Conservation (phyloP, 495 filamentous ascomycete species). For the Aspergillus incahuasiensis region DNA sequence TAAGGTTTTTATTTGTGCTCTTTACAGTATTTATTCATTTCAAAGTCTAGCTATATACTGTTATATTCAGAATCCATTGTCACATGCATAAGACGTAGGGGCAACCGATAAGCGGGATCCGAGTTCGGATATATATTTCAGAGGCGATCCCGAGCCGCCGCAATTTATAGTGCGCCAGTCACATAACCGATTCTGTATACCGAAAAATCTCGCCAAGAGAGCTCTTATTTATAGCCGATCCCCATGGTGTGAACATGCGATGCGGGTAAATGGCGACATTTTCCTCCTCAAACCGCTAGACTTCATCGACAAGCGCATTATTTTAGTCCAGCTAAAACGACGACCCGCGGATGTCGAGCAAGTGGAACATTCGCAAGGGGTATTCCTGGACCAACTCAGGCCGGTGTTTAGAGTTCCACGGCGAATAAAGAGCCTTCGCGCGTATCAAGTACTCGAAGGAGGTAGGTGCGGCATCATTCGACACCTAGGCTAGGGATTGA, state of each 20-base stretch:
- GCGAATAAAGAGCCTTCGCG: background rate
- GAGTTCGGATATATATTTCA: background rate
- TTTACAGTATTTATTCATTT: background rate
- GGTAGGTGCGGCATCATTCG: background rate
- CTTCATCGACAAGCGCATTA: background rate
- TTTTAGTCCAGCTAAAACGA: background rate
- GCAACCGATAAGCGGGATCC: background rate
- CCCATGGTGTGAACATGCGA: background rate
- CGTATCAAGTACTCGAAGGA: background rate
- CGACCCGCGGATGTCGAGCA: background rate
- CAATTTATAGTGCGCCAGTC: too few species aligned
- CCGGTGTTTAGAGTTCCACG: background rate
- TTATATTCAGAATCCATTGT: background rate
- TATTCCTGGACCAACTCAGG: too few species aligned
- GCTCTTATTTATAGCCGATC: background rate
- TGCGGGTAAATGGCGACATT: background rate
- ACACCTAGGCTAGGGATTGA: background rate
- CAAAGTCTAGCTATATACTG: background rate
- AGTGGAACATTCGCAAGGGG: too few species aligned
- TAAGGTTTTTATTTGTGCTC: background rate
- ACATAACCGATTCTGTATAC: too few species aligned
- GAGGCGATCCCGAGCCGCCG: background rate
- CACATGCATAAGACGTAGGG: background rate
- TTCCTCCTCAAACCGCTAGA: background rate
- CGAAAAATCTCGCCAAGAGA: too few species aligned